Conservation (phyloP, 192 early-diverging fungal genomes). For the Chytriomyces hyalinus region DNA sequence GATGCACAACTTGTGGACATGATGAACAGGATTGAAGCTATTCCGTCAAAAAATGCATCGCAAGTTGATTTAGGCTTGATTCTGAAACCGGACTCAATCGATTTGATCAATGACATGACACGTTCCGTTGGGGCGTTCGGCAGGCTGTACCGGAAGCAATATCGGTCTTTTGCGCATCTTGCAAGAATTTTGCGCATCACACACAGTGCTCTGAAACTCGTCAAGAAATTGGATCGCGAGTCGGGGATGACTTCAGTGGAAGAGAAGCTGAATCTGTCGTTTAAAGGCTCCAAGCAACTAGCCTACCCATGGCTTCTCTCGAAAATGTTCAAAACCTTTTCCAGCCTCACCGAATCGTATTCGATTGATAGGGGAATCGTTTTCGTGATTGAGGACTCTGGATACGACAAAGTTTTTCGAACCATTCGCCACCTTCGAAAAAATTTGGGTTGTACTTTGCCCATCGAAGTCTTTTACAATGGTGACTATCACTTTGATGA, state of each 20-base stretch:
- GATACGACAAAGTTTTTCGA: conserved; percentile 11
- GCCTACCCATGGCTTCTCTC: conserved; percentile 21
- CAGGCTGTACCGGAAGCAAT: not conserved
- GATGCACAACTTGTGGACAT: not conserved
- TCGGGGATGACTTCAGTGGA: not conserved
- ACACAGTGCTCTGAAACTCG: not conserved
- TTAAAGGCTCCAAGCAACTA: not conserved
- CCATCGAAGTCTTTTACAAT: conserved; percentile 26
- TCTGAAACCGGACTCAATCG: not conserved
- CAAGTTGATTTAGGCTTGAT: not conserved
- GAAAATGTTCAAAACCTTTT: not conserved
- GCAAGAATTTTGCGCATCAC: not conserved
- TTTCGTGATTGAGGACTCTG: conserved; percentile 8
- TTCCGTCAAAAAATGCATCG: no score
- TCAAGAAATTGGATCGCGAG: not conserved
- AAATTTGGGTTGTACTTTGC: conserved; percentile 14
- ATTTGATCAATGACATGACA: not conserved
- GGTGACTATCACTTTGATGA: conserved; percentile 10
- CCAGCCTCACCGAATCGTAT: conserved; percentile 11
- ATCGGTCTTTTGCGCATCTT: not conserved
- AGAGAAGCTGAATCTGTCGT: not conserved
- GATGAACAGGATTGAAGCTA: not conserved
- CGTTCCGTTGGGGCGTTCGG: not conserved
- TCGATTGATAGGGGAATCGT: conserved; percentile 10
- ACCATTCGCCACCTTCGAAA: conserved; percentile 26